Percentiles rank a stretch among this genome's conserved stretches.
phyloP scores from a whole-genome alignment of 176 grass and related monocot species.

The Oryza glumipatula region DNA sequence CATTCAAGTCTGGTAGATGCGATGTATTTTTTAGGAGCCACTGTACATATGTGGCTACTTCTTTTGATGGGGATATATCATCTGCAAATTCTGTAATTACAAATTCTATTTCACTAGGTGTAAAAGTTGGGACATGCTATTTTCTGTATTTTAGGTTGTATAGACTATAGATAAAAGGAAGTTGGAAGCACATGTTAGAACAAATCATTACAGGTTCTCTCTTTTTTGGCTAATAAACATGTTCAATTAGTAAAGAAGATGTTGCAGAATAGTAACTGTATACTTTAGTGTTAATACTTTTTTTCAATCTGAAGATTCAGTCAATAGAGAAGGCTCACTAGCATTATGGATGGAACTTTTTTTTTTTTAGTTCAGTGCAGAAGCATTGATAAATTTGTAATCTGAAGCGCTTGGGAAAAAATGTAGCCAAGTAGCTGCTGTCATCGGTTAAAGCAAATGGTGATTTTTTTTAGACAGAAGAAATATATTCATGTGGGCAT shows the following conservation, averaged over 20 bases:
- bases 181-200: not conserved
- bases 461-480: not conserved
- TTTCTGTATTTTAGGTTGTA: not conserved
- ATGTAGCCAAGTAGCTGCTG: not conserved
- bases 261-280: constrained; percentile 1
- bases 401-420: not conserved
- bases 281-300: not conserved
- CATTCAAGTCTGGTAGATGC: constrained; percentile 9
- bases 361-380: not conserved
- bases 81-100: not conserved
- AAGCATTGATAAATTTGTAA: not conserved
- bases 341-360: not conserved
- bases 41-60: not conserved
- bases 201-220: not conserved
- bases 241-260: not conserved
- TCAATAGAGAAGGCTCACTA: not conserved
- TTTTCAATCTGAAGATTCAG: not conserved
- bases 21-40: not conserved
- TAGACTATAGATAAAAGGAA: not conserved
- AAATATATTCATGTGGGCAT: not conserved
- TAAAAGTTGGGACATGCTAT: not conserved
- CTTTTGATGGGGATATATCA: not conserved
- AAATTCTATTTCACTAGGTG: not conserved
- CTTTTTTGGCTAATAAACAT: not conserved
- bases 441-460: constrained; percentile 4